Base-by-base conservation (phyloP, 495 filamentous ascomycete genomes). In the Sporormia fimetaria region DNA sequence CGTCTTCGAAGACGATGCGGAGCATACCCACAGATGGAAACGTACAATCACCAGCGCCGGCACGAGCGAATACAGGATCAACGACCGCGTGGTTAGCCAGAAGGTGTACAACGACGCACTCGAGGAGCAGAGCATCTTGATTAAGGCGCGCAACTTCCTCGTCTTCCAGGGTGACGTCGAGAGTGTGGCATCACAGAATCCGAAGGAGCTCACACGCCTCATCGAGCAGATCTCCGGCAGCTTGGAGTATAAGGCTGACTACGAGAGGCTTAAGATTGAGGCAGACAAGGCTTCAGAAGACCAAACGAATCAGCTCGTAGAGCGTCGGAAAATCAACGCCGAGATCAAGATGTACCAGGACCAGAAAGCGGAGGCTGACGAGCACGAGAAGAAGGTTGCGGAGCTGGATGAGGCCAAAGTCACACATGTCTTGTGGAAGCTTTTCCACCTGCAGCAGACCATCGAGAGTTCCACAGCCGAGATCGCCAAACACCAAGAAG, bases 131-230 rank as follows among this genome's bases (percentile, higher is more conserved):
- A 94, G 94, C 50, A 99, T 99, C 44, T 64, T 96, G 53, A 94
- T 99, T 64, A 94, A 93, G 59, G 90, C 90, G 23, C 79, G 90
- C 42, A 96, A 96, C 59, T 99, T 96, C 62, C 70, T 99, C 0
- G 90, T 99, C 20, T 96, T 96, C 62, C 90, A 99, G 61, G 90
- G 90, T 37, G 90, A 99, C 58, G 90, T 99, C 29, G 90, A 99
- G 63, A 79, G 84, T n/a, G 95, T 99, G 49, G 92, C 90, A 4
- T 81, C 84, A 5, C 90, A 96, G 59, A 85, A 83, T 0, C 85
- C 90, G 0, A 83, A 78, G 49, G 90, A 96, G 49, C 73, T 96
- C n/a, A 99, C 90, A 0, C 78, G 83, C 16, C 63, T 96, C 36
- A 92, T 99, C 31, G 90, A 99, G 64, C 90, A 95, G 62, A 96